Percentiles rank a stretch among this genome's conserved stretches.
phyloP scores from a whole-genome alignment of 1,284 basidiomycete genomes.

The Tylopilus orsonianus region DNA sequence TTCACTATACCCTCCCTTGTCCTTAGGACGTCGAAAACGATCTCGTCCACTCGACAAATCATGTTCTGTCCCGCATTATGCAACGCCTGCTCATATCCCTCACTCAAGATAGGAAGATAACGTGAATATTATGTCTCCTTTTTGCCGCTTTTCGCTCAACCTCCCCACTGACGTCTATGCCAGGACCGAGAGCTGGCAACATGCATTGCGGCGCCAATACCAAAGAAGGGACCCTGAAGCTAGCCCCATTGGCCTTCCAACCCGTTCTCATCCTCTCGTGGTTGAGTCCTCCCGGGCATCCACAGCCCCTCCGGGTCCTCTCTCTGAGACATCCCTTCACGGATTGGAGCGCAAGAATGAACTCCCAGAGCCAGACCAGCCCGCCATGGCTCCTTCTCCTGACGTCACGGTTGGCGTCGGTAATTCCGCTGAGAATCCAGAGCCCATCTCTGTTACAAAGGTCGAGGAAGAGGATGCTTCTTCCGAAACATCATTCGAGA shows the following conservation, averaged over 20 bases:
- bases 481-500: constrained; percentile 16
- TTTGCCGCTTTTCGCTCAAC: constrained; percentile 14
- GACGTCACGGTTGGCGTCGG: background rate
- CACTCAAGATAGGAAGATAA: constrained; percentile 78
- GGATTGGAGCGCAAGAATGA: constrained; percentile 10
- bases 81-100: constrained; percentile 67
- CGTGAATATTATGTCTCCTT: constrained; percentile 47
- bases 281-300: constrained; percentile 33
- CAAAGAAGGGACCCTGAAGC: constrained; percentile 62
- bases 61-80: constrained; percentile 71
- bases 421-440: constrained; percentile 2
- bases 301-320: constrained; percentile 16
- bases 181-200: constrained; percentile 77
- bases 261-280: constrained; percentile 20
- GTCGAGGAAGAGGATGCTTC: constrained; percentile 27
- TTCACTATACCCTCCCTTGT: constrained; percentile 12
- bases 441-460: constrained; percentile 11
- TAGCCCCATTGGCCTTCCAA: constrained; percentile 63
- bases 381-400: background rate
- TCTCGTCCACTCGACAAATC: constrained; percentile 56
- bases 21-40: constrained; percentile 75
- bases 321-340: constrained; percentile 12
- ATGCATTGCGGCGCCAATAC: constrained; percentile 69
- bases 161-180: constrained; percentile 18
- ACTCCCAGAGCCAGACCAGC: constrained; percentile 3